Base-by-base conservation (phyloP, 2,329 filamentous ascomycete species). In the Trichoderma oligosporum region DNA sequence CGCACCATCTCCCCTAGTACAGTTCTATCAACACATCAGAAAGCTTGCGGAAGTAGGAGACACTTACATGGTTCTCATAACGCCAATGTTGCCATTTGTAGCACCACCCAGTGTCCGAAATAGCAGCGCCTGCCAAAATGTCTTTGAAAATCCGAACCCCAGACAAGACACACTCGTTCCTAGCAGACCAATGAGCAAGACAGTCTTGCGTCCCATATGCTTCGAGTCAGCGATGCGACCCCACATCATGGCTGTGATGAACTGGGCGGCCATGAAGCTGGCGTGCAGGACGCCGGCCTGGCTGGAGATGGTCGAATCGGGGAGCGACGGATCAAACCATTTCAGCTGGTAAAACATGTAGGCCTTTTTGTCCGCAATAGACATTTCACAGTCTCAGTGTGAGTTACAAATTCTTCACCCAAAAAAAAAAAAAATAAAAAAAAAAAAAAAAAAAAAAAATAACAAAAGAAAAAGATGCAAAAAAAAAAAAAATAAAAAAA, bases 331-430 rank as follows among this genome's bases (percentile, higher is more conserved):
- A 58, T 82, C 75, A 64, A 96, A 93, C 58, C 86, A 93, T 64
- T 84, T 85, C n/a, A 96, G 81, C 70, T 94, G 89, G 71, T 93
- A 95, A 73, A 90, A 95, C 77, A 95, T 85, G 71, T 95, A 95
- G 1, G 88, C 82, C 71, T 88, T 75, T 49, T 22, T 29, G 25
- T 16, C n/a, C 27, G 39, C 24, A 18, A 18, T 35, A 41, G 27
- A 14, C 41, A 45, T 7, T 6, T 0, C 14, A 14, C 25, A 9
- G 36, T 24, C 48, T 16, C 27, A 16, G 41, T 46, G 41, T 55
- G 33, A 46, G 52, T 46, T 36, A 20, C 16, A 36, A 20, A n/a
- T 12, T 55, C 24, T 27, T 27, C 5, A n/a, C n/a, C n/a, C n/a
- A n/a, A n/a, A n/a, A n/a, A n/a, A n/a, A n/a, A n/a, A n/a, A n/a